A percentile compares a stretch with the other conserved stretches of the same genome.
These are phyloP conservation scores for Phoma sp. DNA, from an alignment of 2,329 filamentous ascomycete species.

Conservation along the genomic window DNA sequence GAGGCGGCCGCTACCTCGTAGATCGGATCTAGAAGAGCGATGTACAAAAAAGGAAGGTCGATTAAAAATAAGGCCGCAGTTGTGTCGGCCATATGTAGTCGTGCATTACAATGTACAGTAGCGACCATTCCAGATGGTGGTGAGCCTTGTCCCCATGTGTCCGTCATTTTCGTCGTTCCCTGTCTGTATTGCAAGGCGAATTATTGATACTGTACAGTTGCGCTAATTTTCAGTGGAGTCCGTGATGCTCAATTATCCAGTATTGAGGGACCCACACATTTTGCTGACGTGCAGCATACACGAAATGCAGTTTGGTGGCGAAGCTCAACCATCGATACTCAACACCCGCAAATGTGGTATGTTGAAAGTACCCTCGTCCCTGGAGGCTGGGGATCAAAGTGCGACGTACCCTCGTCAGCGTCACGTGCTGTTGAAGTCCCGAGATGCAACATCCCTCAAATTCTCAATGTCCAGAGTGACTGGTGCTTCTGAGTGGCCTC, in stretches of 20 bases:
- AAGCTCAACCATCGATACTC: background rate
- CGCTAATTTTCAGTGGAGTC: constrained; percentile 17
- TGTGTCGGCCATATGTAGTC: constrained; percentile 20
- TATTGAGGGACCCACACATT: constrained; percentile 1
- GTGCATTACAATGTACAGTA: constrained; percentile 20
- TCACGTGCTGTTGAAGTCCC: background rate
- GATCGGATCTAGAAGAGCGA: constrained; percentile 13
- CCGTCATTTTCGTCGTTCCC: constrained; percentile 28
- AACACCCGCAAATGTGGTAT: background rate
- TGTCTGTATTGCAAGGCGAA: constrained; percentile 26
- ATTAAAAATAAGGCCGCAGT: constrained; percentile 16
- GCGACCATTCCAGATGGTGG: constrained; percentile 26
- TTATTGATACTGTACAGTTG: constrained; percentile 30
- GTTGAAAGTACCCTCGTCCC: background rate
- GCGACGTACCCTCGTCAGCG: background rate
- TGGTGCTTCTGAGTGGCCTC: background rate
- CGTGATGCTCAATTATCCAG: constrained; percentile 1
- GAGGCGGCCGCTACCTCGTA: constrained; percentile 18
- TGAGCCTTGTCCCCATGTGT: constrained; percentile 20
- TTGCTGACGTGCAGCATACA: constrained; percentile 1
- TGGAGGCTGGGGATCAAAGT: background rate
- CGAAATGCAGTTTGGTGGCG: background rate
- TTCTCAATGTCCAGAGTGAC: background rate
- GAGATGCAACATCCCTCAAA: background rate
- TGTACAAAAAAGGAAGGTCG: constrained; percentile 30